These are phyloP conservation scores for Apiospora phragmitis DNA, from an alignment of 2,329 filamentous ascomycete genomes.

Conservation along the genomic window DNA sequence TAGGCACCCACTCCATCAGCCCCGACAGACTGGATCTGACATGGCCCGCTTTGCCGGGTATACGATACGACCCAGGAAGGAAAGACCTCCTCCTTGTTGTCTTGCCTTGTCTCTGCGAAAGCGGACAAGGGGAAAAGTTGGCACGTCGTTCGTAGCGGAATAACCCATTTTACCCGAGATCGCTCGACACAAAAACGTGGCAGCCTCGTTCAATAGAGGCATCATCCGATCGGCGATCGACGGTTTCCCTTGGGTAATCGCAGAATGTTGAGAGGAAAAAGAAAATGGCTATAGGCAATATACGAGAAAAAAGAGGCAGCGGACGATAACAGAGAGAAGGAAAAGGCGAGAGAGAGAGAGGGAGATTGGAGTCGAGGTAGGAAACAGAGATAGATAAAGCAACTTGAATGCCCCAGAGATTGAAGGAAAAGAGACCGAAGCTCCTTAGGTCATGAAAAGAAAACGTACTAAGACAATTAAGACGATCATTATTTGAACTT, in stretches of 20 bases:
- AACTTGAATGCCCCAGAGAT: neutral
- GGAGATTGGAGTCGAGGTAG: neutral
- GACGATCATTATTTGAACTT: neutral
- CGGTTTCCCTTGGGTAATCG: neutral
- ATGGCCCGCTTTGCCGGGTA: neutral
- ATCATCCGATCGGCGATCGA: conserved; percentile 8
- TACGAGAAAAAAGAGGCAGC: neutral
- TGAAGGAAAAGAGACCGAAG: neutral
- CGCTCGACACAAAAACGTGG: conserved; percentile 14
- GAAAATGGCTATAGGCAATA: neutral
- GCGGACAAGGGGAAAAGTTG: neutral
- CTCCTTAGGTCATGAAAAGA: neutral
- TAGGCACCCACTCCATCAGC: neutral
- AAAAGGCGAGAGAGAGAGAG: neutral
- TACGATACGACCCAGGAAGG: neutral
- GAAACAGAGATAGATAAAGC: neutral
- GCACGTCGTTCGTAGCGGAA: neutral
- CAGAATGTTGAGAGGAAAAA: neutral
- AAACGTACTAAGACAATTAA: neutral
- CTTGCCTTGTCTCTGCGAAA: neutral
- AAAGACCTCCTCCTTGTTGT: neutral
- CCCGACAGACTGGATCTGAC: neutral
- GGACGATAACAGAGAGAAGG: neutral
- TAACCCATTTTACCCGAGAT: neutral
- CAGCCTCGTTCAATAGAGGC: conserved; percentile 14